Conservation (phyloP, 768 basidiomycete species). For the Xanthoconium stramineum region DNA sequence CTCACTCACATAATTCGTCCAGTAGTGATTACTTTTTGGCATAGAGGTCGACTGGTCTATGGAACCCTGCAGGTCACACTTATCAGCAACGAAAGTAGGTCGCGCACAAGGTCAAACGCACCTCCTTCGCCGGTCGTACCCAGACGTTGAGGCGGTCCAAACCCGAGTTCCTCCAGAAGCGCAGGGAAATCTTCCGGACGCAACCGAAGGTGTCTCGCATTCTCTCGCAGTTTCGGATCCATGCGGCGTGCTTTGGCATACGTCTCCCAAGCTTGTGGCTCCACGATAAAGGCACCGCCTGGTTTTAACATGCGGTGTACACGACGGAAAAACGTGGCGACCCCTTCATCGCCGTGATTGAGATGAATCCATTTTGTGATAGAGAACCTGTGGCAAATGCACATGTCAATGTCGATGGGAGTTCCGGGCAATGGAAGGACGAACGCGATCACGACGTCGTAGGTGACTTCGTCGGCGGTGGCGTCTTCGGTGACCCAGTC, state of each 20-base stretch:
- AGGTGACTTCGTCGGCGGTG: slow-evolving; percentile 55
- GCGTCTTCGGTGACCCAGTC: slow-evolving; percentile 68
- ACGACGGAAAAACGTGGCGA: slow-evolving; percentile 65
- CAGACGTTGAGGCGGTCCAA: slow-evolving; percentile 44
- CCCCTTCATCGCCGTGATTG: slow-evolving; percentile 70
- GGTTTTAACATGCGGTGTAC: slow-evolving; percentile 54
- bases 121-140: slow-evolving; percentile 66
- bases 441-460: slow-evolving; percentile 80
- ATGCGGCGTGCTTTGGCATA: slow-evolving; percentile 76
- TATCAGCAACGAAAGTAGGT: slow-evolving; percentile 1
- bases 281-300: slow-evolving; percentile 70
- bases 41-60: slow-evolving; percentile 57
- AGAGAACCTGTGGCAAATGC: slow-evolving; percentile 47
- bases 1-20: background rate
- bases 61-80: slow-evolving; percentile 13
- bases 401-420: background rate
- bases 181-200: slow-evolving; percentile 62
- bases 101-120: slow-evolving; percentile 25
- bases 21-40: slow-evolving; percentile 33
- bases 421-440: background rate
- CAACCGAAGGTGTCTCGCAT: slow-evolving; percentile 50
- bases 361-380: slow-evolving; percentile 93
- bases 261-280: slow-evolving; percentile 83
- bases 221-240: slow-evolving; percentile 61
- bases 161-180: slow-evolving; percentile 60